Percentiles rank a stretch among this genome's conserved stretches.
Evolutionary conservation across 2,329 filamentous ascomycete genomes (phyloP).

Genomic region (Colletotrichum sojae): DNA sequence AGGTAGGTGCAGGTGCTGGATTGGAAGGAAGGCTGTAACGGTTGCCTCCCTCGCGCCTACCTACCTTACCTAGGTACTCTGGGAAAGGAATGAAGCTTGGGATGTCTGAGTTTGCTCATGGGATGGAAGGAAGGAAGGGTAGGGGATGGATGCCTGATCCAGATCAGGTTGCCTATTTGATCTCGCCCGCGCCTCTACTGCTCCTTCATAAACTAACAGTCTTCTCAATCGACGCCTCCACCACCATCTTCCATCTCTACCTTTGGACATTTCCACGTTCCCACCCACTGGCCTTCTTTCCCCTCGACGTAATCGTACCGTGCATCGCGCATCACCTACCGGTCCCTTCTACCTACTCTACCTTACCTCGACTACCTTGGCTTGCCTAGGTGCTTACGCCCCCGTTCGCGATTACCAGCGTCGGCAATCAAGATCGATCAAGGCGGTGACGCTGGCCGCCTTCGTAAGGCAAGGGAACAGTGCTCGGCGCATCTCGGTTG

Average conservation of each 20-base stretch:
- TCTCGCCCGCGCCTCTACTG: neutral
- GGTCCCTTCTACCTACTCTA: neutral
- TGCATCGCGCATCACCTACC: neutral
- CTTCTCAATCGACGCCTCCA: neutral
- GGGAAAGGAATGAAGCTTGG: no score
- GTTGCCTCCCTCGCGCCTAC: no score
- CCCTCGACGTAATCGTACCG: conserved; percentile 8
- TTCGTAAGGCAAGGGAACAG: neutral
- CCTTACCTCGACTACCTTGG: neutral
- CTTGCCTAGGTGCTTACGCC: neutral
- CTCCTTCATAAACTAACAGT: conserved; percentile 4
- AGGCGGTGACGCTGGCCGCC: no score
- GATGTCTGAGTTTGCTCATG: no score
- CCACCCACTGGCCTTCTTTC: neutral
- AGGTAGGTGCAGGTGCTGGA: no score
- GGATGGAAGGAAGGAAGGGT: neutral
- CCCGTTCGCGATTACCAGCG: neutral
- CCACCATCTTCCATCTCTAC: neutral
- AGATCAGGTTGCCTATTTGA: neutral
- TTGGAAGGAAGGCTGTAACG: no score
- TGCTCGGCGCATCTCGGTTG: conserved; percentile 1
- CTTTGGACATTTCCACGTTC: neutral
- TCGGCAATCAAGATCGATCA: no score
- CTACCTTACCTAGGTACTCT: no score
- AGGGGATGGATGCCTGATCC: conserved; percentile 18